Evolutionary conservation across 352 stramenopile genomes (phyloP), one percentile per base, ranked within the genome.

Genomic region (Pythium dissimile): DNA sequence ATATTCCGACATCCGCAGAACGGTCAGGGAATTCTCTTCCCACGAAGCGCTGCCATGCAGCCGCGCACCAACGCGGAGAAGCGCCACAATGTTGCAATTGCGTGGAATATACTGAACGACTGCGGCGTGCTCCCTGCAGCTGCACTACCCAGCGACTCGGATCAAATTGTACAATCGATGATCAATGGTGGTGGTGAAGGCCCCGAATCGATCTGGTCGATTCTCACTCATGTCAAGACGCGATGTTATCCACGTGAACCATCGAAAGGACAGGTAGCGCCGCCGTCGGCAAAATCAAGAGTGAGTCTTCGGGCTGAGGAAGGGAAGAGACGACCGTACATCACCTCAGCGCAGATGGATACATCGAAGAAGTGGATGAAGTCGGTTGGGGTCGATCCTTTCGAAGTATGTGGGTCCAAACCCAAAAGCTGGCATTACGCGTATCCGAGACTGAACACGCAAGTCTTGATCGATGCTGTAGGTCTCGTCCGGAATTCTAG

Each of bases 301-400:
- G n/a, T n/a, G n/a, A n/a, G n/a, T n/a, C n/a, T n/a, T n/a, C n/a
- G n/a, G n/a, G n/a, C n/a, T n/a, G n/a, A n/a, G n/a, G n/a, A n/a
- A 2, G 8, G 12, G 26, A 23, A 39, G 5, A 46, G 23, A 13
- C 53, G 28, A 18, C 49, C 60, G 13, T 71, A 75, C 46, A 59
- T 75, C 51, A 75, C 67, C 3, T 42, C 12, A 2, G 59, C 72
- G 50, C 69, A 73, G n/a, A 72, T 73, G 16, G 39, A 64, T 2
- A 28, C 35, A 9, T 35, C 64, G 15, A 64, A 55, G 32, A 53
- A 27, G 11, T 73, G 62, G 63, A 54, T 73, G 35, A 62, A 49
- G 30, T 34, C 31, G 11, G 34, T 59, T 18, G 59, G 56, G 10
- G 49, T 58, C 11, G 39, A 59, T 8, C 32, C 56, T 4, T 15